Evolutionary conservation across 495 filamentous ascomycete species (phyloP), one percentile per base, ranked within the genome.

Genomic region (Cudoniella acicularis): DNA sequence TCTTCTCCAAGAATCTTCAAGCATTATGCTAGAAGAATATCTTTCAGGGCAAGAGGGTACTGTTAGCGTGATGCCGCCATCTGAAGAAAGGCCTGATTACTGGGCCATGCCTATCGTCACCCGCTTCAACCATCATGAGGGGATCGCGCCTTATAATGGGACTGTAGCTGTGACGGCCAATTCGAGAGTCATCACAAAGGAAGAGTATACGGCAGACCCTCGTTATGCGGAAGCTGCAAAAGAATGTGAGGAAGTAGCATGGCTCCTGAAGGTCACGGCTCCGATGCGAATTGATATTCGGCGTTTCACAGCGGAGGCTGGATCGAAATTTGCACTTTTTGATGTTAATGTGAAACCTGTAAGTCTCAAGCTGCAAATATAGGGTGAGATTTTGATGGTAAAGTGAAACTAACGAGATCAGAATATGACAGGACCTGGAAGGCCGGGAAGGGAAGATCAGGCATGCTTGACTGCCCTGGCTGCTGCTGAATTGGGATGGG

Each of bases 311-410:
- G 49, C 54, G 16, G 58, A 47, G 9, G 45, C 54, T 2, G 58
- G 58, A 1, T 60, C 57, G 0, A 55, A 65, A 9, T 76, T 76
- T 64, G 72, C 69, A n/a, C 62, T 74, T 41, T 76, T 76, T 52
- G 72, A 76, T 65, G 67, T 76, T 11, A 74, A 76, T 59, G 69
- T 74, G 71, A 76, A 76, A 57, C 72, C 71, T 9, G 72, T 74
- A 57, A 61, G 73, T 69, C 13, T 36, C 30, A 36, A 36, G n/a
- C 3, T 25, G 52, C 9, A 42, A 36, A 36, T 36, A 6, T 3
- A 17, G 26, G 52, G 25, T 24, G n/a, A 10, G 25, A 17, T 18
- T 18, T 40, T 36, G n/a, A 10, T 18, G 25, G n/a, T 13, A 53
- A 36, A 8, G 41, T 24, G 26, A 10, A 6, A 13, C 30, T 36